Evolutionary conservation across 83 land plant genomes (phyloP).

Genomic region (Picea mariana): DNA sequence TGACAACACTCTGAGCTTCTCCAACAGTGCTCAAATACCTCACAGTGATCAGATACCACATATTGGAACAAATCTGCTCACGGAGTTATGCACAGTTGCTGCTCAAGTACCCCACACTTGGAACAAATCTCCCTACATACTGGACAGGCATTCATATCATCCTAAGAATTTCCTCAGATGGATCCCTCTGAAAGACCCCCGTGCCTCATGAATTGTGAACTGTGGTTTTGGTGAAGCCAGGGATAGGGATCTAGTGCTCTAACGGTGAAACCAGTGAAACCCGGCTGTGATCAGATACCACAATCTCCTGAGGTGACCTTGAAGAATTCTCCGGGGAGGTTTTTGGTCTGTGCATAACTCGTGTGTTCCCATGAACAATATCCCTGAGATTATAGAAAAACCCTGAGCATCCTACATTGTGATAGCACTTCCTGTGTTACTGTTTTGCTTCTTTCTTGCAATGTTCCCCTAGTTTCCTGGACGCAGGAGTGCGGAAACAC

Average conservation of each 20-base stretch:
- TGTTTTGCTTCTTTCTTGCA: slow-evolving; percentile 16
- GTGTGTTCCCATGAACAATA: slow-evolving; percentile 43
- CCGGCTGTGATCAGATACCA: slow-evolving; percentile 13
- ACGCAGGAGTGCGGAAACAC: too few relatives aligned
- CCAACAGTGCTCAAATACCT: too few relatives aligned
- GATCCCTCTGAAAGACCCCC: slow-evolving; percentile 52
- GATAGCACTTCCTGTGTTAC: slow-evolving; percentile 29
- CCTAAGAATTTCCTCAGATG: slow-evolving; percentile 61
- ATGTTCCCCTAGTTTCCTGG: too few relatives aligned
- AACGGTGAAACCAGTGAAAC: slow-evolving; percentile 24
- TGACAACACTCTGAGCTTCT: too few relatives aligned
- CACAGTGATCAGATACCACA: too few relatives aligned
- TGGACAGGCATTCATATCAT: slow-evolving; percentile 75
- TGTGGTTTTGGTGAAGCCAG: slow-evolving; percentile 13
- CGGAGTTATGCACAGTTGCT: too few relatives aligned
- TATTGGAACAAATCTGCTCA: too few relatives aligned
- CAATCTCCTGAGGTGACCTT: slow-evolving; percentile 24
- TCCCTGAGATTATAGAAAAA: slow-evolving; percentile 54
- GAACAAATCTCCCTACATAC: slow-evolving; percentile 55
- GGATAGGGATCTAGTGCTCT: background rate
- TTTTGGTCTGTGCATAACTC: slow-evolving; percentile 54
- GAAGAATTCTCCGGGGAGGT: slow-evolving; percentile 19
- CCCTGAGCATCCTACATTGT: slow-evolving; percentile 48
- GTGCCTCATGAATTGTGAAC: slow-evolving; percentile 21
- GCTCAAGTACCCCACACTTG: slow-evolving; percentile 61